Percentiles rank a stretch among this genome's conserved stretches.
phyloP scores from a whole-genome alignment of 139 green algal species.

The Zygnema circumcarinatum region DNA sequence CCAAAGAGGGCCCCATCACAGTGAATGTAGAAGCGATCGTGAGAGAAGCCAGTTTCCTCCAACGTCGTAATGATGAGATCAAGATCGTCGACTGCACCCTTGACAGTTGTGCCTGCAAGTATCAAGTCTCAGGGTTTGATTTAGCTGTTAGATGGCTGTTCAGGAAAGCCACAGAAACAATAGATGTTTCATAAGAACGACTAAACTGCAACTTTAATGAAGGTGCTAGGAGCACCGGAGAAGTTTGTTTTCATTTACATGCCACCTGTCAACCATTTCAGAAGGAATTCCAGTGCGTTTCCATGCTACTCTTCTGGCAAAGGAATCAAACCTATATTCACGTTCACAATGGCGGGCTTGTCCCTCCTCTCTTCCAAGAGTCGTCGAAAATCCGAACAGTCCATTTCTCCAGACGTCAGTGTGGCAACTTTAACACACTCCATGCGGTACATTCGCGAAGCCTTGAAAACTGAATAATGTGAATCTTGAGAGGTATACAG shows the following conservation, averaged over 20 bases:
- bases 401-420: slow-evolving; percentile 87
- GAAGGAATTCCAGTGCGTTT: no score
- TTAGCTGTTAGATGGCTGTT: no score
- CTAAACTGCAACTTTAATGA: background rate
- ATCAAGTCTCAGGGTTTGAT: no score
- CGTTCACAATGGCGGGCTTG: slow-evolving; percentile 92
- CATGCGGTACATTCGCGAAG: slow-evolving; percentile 90
- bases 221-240: background rate
- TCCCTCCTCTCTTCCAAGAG: slow-evolving; percentile 72
- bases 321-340: slow-evolving; percentile 83
- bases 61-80: slow-evolving; percentile 62
- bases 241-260: no score
- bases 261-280: no score
- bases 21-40: slow-evolving; percentile 97
- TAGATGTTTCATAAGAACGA: background rate
- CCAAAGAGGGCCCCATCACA: slow-evolving; percentile 93
- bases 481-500: slow-evolving; percentile 89
- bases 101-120: slow-evolving; percentile 83
- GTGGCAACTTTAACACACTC: slow-evolving; percentile 81
- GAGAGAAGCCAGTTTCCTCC: slow-evolving; percentile 53
- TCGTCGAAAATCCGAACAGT: slow-evolving; percentile 82
- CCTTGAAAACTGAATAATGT: slow-evolving; percentile 98
- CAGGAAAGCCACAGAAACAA: no score
- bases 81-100: slow-evolving; percentile 69
- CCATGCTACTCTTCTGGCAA: no score